phyloP scores from a whole-genome alignment of 257 asterid genomes.

The Schizonepeta tenuifolia region DNA sequence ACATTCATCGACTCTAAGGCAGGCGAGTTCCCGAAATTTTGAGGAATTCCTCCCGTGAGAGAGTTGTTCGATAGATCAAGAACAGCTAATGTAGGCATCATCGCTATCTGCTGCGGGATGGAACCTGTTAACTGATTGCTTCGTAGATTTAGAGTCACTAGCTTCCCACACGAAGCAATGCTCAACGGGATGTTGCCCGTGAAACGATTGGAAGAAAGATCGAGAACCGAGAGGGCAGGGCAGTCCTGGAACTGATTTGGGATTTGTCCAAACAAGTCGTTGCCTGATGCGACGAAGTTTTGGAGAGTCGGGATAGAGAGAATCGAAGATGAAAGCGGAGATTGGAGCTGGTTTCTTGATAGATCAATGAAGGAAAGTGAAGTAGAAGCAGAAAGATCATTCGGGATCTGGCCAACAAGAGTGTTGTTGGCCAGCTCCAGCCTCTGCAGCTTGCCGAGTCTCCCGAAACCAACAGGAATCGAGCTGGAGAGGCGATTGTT shows the following conservation, averaged over 20 bases:
- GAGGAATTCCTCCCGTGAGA: slow-evolving; percentile 73
- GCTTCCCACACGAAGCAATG: slow-evolving; percentile 46
- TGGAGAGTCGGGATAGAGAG: slow-evolving; percentile 49
- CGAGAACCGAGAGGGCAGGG: slow-evolving; percentile 41
- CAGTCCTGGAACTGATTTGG: slow-evolving; percentile 50
- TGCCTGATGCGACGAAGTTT: slow-evolving; percentile 46
- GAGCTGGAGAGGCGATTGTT: slow-evolving; percentile 50
- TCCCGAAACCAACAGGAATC: slow-evolving; percentile 53
- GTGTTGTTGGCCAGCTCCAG: slow-evolving; percentile 50
- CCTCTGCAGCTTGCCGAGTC: slow-evolving; percentile 38
- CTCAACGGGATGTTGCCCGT: slow-evolving; percentile 49
- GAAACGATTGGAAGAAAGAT: slow-evolving; percentile 48
- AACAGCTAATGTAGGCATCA: slow-evolving; percentile 63
- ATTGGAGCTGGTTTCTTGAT: slow-evolving; percentile 52
- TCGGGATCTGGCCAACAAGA: slow-evolving; percentile 57
- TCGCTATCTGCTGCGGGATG: slow-evolving; percentile 58
- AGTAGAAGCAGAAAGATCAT: slow-evolving; percentile 44
- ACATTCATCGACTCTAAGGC: slow-evolving; percentile 69
- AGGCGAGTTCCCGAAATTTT: slow-evolving; percentile 73
- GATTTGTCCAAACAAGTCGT: slow-evolving; percentile 44
- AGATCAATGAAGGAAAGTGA: slow-evolving; percentile 52
- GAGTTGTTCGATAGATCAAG: slow-evolving; percentile 78
- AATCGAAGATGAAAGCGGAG: slow-evolving; percentile 43
- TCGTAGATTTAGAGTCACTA: slow-evolving; percentile 43
- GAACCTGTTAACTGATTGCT: slow-evolving; percentile 49